Evolutionary conservation across 2,329 filamentous ascomycete genomes (phyloP).

Genomic region (Rutstroemia sp.): DNA sequence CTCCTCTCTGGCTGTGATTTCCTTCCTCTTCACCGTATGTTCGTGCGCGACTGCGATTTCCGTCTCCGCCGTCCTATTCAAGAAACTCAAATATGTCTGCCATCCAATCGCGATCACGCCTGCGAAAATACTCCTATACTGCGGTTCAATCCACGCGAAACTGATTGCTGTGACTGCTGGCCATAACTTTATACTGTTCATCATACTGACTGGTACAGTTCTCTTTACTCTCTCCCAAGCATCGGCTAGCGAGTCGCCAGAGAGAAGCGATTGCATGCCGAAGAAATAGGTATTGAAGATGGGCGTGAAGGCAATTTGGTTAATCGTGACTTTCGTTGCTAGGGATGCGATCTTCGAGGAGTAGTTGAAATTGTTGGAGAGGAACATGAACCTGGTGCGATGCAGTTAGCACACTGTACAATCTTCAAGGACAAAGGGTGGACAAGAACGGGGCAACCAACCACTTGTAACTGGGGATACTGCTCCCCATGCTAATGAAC

Average conservation of each 20-base stretch:
- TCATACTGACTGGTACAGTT: conserved; percentile 68
- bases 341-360: conserved; percentile 63
- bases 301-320: conserved; percentile 75
- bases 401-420: neutral
- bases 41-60: conserved; percentile 26
- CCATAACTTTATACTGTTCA: conserved; percentile 83
- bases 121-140: conserved; percentile 74
- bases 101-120: conserved; percentile 77
- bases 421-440: neutral
- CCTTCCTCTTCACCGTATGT: neutral
- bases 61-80: conserved; percentile 67
- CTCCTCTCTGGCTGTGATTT: neutral
- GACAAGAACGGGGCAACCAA: conserved; percentile 35
- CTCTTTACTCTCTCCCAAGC: conserved; percentile 63
- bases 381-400: conserved; percentile 61
- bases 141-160: conserved; percentile 74
- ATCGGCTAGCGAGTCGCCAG: conserved; percentile 56
- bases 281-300: conserved; percentile 81
- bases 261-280: conserved; percentile 66
- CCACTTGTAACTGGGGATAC: conserved; percentile 79
- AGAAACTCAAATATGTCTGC: conserved; percentile 82
- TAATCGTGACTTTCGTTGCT: conserved; percentile 68
- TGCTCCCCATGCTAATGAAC: conserved; percentile 62
- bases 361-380: conserved; percentile 80
- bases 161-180: conserved; percentile 79